A percentile compares a stretch with the other conserved stretches of the same genome.
Conservation (phyloP, 2,329 filamentous ascomycete species). For the Ascochyta fabae region DNA sequence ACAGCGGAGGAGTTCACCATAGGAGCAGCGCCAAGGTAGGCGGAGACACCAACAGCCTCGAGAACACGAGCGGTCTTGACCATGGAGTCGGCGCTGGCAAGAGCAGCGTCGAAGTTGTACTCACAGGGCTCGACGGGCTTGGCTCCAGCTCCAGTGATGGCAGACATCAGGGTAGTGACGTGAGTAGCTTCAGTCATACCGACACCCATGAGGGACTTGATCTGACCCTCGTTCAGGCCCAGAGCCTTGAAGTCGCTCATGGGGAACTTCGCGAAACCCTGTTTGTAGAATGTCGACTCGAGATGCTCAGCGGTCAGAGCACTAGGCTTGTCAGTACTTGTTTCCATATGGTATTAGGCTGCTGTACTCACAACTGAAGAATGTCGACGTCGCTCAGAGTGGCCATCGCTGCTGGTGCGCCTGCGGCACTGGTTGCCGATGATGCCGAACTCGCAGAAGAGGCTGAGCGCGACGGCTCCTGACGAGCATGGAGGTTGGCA, state of each 20-base stretch:
- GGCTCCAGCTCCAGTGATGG: conserved; percentile 67
- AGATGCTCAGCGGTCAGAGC: conserved; percentile 78
- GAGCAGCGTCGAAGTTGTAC: conserved; percentile 69
- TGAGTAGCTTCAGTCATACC: conserved; percentile 69
- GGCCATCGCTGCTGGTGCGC: conserved; percentile 30
- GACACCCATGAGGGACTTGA: conserved; percentile 67
- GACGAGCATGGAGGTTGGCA: conserved; percentile 33
- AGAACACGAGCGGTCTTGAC: conserved; percentile 72
- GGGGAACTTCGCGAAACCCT: conserved; percentile 72
- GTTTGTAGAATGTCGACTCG: conserved; percentile 74
- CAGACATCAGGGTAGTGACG: conserved; percentile 64
- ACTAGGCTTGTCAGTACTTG: conserved; percentile 53
- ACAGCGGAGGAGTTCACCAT: conserved; percentile 66
- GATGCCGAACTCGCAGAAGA: conserved; percentile 25
- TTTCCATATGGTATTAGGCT: conserved; percentile 14
- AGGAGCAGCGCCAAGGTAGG: conserved; percentile 72
- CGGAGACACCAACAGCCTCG: conserved; percentile 76
- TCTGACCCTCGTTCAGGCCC: conserved; percentile 62
- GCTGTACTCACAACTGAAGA: conserved; percentile 58
- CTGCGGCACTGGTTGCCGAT: conserved; percentile 24
- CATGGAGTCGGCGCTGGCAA: conserved; percentile 71
- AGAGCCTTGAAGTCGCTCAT: conserved; percentile 68
- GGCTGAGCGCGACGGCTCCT: conserved; percentile 27
- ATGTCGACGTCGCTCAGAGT: conserved; percentile 59
- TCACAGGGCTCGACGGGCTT: conserved; percentile 72